phyloP scores from a whole-genome alignment of 441 rosid species.

The Biscutella laevigata region DNA sequence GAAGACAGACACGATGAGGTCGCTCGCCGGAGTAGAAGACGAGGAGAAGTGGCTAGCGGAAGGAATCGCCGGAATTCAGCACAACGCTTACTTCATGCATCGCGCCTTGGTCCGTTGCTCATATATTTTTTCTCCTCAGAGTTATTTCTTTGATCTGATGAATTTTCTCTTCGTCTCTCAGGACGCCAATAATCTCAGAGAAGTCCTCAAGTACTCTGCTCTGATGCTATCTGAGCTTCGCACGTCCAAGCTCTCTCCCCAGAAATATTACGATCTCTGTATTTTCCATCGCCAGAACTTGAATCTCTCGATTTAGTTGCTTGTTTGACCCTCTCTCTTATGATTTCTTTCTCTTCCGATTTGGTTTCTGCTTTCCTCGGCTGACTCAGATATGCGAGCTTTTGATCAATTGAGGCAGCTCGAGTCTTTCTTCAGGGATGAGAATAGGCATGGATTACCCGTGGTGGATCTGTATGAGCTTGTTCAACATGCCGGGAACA shows the following conservation, averaged over 20 bases:
- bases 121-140: neutral
- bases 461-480: conserved; percentile 59
- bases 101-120: conserved; percentile 43
- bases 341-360: conserved; percentile 3
- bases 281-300: conserved; percentile 15
- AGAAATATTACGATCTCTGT: conserved; percentile 67
- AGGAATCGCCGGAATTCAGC: conserved; percentile 65
- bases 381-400: conserved; percentile 49
- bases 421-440: conserved; percentile 60
- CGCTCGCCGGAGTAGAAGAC: conserved; percentile 43
- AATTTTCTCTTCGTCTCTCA: conserved; percentile 17
- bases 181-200: conserved; percentile 60
- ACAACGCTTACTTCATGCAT: conserved; percentile 63
- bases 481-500: conserved; percentile 69
- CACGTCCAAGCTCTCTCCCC: conserved; percentile 63
- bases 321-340: conserved; percentile 13
- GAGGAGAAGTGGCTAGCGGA: conserved; percentile 74
- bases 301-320: conserved; percentile 19
- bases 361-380: too few species aligned
- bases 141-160: conserved; percentile 9
- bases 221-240: conserved; percentile 65
- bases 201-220: conserved; percentile 59
- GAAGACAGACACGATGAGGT: conserved; percentile 22
- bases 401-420: conserved; percentile 56
- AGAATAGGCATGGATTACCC: conserved; percentile 51